phyloP scores from a whole-genome alignment of 1,139 yeast species.

The Zygoascus meyerae region DNA sequence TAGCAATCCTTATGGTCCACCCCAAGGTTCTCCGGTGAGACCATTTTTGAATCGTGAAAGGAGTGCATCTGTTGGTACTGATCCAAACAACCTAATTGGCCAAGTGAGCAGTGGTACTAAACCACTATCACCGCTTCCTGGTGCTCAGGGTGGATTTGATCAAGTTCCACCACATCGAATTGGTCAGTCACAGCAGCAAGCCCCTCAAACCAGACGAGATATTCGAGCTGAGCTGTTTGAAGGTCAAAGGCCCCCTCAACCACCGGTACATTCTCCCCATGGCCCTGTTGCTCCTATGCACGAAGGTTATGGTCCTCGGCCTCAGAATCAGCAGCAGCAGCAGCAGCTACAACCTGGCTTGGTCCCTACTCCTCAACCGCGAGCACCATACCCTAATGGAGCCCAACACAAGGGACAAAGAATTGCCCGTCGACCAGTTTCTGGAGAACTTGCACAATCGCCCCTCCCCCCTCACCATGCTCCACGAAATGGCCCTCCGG shows the following conservation, averaged over 20 bases:
- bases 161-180: background rate
- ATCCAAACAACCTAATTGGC: conserved; percentile 28
- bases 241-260: conserved; percentile 1
- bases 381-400: background rate
- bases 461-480: conserved; percentile 2
- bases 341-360: background rate
- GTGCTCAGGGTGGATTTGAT: conserved; percentile 3
- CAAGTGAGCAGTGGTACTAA: conserved; percentile 24
- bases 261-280: conserved; percentile 1
- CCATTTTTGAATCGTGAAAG: conserved; percentile 23
- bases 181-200: conserved; percentile 4
- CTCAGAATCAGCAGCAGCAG: background rate
- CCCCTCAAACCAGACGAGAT: conserved; percentile 9
- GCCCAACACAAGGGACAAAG: background rate
- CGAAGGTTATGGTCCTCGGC: background rate
- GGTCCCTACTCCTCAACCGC: conserved; percentile 12
- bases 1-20: background rate
- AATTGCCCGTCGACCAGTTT: conserved; percentile 20
- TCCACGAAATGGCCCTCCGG: background rate
- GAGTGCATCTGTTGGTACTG: conserved; percentile 30
- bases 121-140: conserved; percentile 25
- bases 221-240: conserved; percentile 8
- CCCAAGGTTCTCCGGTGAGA: conserved; percentile 1
- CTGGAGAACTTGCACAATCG: conserved; percentile 13
- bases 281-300: background rate